These are phyloP conservation scores for Moesziomyces globuligerus DNA, from an alignment of 1,284 basidiomycete genomes.

Conservation along the genomic window DNA sequence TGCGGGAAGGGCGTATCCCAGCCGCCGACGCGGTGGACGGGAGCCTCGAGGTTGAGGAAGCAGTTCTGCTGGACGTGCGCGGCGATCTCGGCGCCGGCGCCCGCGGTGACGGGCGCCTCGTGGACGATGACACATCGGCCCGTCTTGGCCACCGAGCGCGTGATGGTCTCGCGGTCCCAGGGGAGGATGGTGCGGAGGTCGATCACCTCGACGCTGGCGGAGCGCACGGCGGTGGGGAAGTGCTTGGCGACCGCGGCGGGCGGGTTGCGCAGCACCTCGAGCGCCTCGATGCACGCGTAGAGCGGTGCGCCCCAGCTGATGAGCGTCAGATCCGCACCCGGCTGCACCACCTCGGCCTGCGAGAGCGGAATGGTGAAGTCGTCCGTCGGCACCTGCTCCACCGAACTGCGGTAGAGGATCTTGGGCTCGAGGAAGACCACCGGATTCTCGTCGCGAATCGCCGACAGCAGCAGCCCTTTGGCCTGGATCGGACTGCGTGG, in stretches of 20 bases:
- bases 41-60: conserved; percentile 59
- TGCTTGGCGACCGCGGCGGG: conserved; percentile 75
- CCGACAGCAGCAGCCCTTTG: conserved; percentile 84
- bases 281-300: conserved; percentile 85
- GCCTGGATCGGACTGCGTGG: conserved; percentile 93
- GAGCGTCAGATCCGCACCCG: conserved; percentile 84
- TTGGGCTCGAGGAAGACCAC: conserved; percentile 96
- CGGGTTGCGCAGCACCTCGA: conserved; percentile 77
- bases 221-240: conserved; percentile 77
- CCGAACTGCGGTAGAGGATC: conserved; percentile 84
- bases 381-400: conserved; percentile 90
- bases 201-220: conserved; percentile 84
- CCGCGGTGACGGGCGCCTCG: conserved; percentile 59
- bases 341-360: conserved; percentile 78
- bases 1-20: conserved; percentile 61
- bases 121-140: conserved; percentile 60
- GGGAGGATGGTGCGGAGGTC: conserved; percentile 89
- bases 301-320: conserved; percentile 91
- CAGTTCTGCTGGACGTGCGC: conserved; percentile 55
- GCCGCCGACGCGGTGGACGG: conserved; percentile 45
- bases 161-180: conserved; percentile 78
- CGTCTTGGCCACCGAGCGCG: conserved; percentile 51
- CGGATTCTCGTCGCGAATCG: conserved; percentile 90
- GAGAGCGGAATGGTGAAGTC: conserved; percentile 85
- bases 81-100: conserved; percentile 58